phyloP scores from a whole-genome alignment of 805 yeast species.

The Starmerella cellae region DNA sequence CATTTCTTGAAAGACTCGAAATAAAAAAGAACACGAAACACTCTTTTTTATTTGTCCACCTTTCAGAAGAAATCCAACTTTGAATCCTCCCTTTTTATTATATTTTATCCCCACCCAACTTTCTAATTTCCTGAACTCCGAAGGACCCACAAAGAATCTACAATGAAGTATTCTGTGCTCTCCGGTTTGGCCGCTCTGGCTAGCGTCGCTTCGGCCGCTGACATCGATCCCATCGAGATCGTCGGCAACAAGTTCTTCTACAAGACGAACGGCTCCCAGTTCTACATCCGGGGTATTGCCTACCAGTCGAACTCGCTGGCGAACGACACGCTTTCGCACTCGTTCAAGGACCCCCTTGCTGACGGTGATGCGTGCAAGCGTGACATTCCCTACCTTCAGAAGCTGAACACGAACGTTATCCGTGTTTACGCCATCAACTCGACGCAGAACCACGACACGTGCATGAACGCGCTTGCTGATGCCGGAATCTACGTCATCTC shows the following conservation, averaged over 20 bases:
- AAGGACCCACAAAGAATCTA: too few relatives aligned
- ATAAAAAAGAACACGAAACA: too few relatives aligned
- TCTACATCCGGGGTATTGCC: constrained; percentile 77
- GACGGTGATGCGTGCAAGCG: constrained; percentile 57
- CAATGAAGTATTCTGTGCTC: constrained; percentile 22
- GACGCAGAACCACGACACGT: constrained; percentile 51
- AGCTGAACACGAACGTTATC: constrained; percentile 60
- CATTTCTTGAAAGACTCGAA: too few relatives aligned
- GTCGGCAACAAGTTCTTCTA: constrained; percentile 67
- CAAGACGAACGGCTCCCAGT: constrained; percentile 60
- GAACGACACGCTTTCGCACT: constrained; percentile 31
- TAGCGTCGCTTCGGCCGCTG: constrained; percentile 23
- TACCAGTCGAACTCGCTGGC: constrained; percentile 57
- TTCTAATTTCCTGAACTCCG: too few relatives aligned
- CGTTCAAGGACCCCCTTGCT: constrained; percentile 63
- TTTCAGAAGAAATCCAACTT: too few relatives aligned
- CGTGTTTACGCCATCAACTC: constrained; percentile 83
- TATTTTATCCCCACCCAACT: background rate
- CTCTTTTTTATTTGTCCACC: too few relatives aligned
- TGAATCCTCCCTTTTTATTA: background rate
- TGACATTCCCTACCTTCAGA: constrained; percentile 63
- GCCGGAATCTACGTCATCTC: constrained; percentile 88
- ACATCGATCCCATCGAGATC: constrained; percentile 42
- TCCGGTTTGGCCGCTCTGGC: constrained; percentile 17
- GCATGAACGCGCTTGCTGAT: constrained; percentile 60